Evolutionary conservation across 106 monocot species (phyloP).

Genomic region (Cymbidium sinense): DNA sequence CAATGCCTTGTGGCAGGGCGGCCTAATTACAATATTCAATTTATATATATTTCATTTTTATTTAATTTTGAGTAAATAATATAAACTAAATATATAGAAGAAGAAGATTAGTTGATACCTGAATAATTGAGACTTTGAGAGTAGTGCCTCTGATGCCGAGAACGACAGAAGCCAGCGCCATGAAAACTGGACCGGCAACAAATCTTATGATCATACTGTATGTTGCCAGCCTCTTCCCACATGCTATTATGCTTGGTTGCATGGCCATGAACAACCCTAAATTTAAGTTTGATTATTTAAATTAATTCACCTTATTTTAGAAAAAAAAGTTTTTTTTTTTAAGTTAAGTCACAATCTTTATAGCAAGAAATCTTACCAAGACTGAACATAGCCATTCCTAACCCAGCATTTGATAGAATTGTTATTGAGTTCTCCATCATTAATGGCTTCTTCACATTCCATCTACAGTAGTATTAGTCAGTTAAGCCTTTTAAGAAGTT

Average conservation of each 20-base stretch:
- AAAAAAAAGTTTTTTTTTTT: neutral
- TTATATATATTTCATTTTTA: no score
- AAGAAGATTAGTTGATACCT: conserved; percentile 14
- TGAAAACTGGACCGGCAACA: conserved; percentile 37
- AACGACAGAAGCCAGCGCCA: conserved; percentile 27
- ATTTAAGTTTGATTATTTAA: neutral
- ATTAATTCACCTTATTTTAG: neutral
- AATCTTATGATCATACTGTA: conserved; percentile 37
- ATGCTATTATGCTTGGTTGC: conserved; percentile 49
- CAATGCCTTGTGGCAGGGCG: conserved; percentile 45
- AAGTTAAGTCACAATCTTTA: neutral
- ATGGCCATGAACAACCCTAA: conserved; percentile 52
- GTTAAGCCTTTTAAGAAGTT: neutral
- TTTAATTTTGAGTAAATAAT: neutral
- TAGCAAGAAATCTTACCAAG: conserved; percentile 22
- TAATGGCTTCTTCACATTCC: conserved; percentile 32
- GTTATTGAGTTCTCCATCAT: conserved; percentile 36
- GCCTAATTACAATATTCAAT: conserved; percentile 6
- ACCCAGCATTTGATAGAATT: conserved; percentile 37
- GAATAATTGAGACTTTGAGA: conserved; percentile 38
- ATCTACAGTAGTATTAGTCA: conserved; percentile 25
- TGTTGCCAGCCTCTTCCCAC: conserved; percentile 33
- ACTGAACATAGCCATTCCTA: conserved; percentile 65
- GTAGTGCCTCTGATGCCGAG: conserved; percentile 36
- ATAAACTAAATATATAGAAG: no score